Conservation (phyloP, 192 early-diverging fungal genomes). For the Endogone sp. region DNA sequence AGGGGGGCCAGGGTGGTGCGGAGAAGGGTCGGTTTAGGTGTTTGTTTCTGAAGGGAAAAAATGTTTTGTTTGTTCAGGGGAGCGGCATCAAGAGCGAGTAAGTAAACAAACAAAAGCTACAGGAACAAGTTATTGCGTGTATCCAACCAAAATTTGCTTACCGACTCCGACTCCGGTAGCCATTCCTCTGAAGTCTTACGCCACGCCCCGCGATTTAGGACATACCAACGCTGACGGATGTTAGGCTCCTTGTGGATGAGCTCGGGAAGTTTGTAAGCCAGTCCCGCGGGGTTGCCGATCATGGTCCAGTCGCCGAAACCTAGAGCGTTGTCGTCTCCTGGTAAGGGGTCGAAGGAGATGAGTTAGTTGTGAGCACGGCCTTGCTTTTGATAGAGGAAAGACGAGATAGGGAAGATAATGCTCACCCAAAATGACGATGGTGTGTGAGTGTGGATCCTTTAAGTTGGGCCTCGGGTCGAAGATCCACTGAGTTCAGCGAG, state of each 20-base stretch:
- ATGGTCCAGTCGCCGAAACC: constrained; percentile 20
- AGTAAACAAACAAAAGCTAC: no score
- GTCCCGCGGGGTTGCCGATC: constrained; percentile 9
- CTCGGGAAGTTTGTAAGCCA: constrained; percentile 18
- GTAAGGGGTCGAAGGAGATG: not conserved
- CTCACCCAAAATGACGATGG: constrained; percentile 1
- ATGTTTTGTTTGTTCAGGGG: no score
- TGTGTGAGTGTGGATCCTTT: not conserved
- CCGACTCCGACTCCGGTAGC: constrained; percentile 31
- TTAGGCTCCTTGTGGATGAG: constrained; percentile 22
- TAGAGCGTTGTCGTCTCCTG: constrained; percentile 35
- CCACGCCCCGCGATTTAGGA: constrained; percentile 32
- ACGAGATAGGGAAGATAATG: not conserved
- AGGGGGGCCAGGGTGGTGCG: constrained; percentile 19
- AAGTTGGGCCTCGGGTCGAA: not conserved
- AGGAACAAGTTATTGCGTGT: no score
- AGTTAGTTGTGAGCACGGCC: not conserved
- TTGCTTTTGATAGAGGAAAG: no score
- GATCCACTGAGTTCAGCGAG: not conserved
- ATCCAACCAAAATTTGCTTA: constrained; percentile 3
- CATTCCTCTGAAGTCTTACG: constrained; percentile 29
- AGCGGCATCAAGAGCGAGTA: no score
- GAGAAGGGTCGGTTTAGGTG: constrained; percentile 19
- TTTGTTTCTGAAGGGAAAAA: not conserved
- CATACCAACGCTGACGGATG: constrained; percentile 31